A percentile compares a stretch with the other conserved stretches of the same genome.
phyloP scores from a whole-genome alignment of 495 filamentous ascomycete species.

The Penicillium odoratum region DNA sequence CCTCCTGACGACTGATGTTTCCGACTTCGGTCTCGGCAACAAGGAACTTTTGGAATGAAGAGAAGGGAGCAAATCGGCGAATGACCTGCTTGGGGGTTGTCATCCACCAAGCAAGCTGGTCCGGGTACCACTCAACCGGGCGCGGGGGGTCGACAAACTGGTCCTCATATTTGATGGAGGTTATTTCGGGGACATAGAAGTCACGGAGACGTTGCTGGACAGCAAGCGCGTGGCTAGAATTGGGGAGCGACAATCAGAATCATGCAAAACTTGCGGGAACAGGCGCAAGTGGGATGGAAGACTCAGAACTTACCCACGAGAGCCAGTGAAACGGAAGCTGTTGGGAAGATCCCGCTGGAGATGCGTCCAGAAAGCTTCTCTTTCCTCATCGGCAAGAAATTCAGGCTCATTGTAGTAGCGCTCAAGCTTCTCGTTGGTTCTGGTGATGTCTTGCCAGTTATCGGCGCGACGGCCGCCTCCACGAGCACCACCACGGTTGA shows the following conservation, averaged over 20 bases:
- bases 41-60: conserved; percentile 95
- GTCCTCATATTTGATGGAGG: conserved; percentile 76
- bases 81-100: conserved; percentile 93
- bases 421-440: conserved; percentile 76
- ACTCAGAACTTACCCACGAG: conserved; percentile 63
- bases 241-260: conserved; percentile 11
- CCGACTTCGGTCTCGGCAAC: conserved; percentile 95
- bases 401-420: conserved; percentile 77
- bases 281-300: conserved; percentile 6
- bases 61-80: conserved; percentile 86
- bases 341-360: conserved; percentile 84
- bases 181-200: conserved; percentile 87
- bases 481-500: conserved; percentile 33
- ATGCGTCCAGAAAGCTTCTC: conserved; percentile 75
- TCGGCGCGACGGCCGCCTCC: conserved; percentile 32
- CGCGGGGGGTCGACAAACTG: conserved; percentile 75
- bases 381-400: conserved; percentile 71
- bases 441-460: conserved; percentile 54
- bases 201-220: conserved; percentile 83
- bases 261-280: background rate
- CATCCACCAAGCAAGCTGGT: conserved; percentile 92
- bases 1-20: conserved; percentile 95
- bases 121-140: conserved; percentile 86
- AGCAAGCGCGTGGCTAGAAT: conserved; percentile 72
- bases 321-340: conserved; percentile 94